Evolutionary conservation across 2,329 filamentous ascomycete genomes (phyloP), one percentile per base, ranked within the genome.

Genomic region (Talaromyces sp.): DNA sequence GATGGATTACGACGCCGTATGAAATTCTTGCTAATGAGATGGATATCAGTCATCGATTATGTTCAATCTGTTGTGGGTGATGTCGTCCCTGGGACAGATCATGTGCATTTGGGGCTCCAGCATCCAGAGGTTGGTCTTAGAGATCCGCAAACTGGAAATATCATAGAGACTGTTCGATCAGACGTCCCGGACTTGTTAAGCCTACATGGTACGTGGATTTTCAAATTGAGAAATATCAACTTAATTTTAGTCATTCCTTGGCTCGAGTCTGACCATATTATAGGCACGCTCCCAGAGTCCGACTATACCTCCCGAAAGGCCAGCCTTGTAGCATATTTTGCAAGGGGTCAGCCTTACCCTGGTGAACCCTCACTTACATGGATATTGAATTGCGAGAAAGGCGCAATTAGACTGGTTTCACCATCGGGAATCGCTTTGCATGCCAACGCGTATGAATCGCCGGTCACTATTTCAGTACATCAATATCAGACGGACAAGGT

Each of bases 51-150:
- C 16, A 60, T 60, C 58, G 58, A 60, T 16, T 60, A 48, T 27
- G 58, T 60, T 35, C 58, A 60, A 27, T 60, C 58, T 14, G 58
- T 60, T 14, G 58, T 60, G 10, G 58, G 92, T 1, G 58, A 60
- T 24, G 43, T 60, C 19, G 10, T 64, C 14, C 24, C 39, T 14
- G 62, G 62, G 4, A 47, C 62, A n/a, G 62, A 64, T 19, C 35
- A 59, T 64, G 54, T 35, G 4, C 62, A 64, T 60, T 14, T 64
- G 11, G 37, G 24, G 41, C 19, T 58, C 27, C 62, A 64, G 39
- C 62, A 54, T 33, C 62, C 62, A 7, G 39, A 64, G 5, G n/a
- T 64, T 31, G n/a, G 52, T 22, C 24, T 64, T 14, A 43, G 27
- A n/a, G 62, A 64, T 16, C 52, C 54, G 2, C 2, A 50, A 13